Evolutionary conservation across 148 eudicot genomes (phyloP).

Genomic region (Heliamphora exappendiculata): DNA sequence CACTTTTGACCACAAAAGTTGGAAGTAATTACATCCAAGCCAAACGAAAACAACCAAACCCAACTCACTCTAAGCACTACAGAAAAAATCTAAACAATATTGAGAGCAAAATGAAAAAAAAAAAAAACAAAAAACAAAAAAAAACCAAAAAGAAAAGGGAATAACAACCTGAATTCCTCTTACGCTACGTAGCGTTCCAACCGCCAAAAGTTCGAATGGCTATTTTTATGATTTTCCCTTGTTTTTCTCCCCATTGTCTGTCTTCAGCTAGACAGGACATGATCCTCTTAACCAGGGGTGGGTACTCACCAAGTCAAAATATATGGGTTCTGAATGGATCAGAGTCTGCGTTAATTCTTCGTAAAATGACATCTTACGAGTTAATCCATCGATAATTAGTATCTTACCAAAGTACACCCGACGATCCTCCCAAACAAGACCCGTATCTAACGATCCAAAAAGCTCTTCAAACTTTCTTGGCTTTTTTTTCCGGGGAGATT

Average conservation of each 20-base stretch:
- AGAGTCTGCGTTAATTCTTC: slow-evolving; percentile 3
- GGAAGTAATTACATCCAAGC: slow-evolving; percentile 1
- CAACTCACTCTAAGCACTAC: background rate
- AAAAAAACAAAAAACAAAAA: background rate
- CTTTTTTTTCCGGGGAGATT: background rate
- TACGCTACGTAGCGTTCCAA: too few relatives aligned
- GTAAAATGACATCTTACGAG: background rate
- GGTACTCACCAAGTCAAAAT: slow-evolving; percentile 9
- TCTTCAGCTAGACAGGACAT: background rate
- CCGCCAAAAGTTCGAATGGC: background rate
- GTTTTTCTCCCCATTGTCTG: background rate
- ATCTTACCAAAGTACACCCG: background rate
- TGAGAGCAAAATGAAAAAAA: background rate
- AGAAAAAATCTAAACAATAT: background rate
- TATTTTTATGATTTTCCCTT: background rate
- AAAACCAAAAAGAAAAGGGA: background rate
- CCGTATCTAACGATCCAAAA: background rate
- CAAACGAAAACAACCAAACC: background rate
- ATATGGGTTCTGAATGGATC: slow-evolving; percentile 10
- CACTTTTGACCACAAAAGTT: background rate
- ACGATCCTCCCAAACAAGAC: background rate
- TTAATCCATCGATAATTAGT: background rate
- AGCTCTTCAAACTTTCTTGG: background rate
- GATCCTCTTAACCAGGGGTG: slow-evolving; percentile 26
- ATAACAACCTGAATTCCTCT: too few relatives aligned